Evolutionary conservation across 1,139 yeast genomes (phyloP).

Genomic region (Blastobotrys arbuscula): DNA sequence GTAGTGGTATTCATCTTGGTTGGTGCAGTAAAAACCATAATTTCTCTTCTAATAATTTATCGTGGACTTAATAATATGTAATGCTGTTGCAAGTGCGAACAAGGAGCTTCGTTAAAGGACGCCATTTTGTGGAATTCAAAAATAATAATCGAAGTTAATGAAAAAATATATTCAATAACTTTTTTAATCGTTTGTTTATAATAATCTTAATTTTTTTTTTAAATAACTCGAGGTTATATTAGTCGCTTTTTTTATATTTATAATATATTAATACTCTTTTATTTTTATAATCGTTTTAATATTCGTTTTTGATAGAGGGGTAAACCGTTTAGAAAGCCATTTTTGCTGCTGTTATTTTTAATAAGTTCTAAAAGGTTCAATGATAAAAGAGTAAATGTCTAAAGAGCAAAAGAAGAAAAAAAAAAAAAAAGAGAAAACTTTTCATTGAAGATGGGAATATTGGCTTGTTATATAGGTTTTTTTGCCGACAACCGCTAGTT

Average conservation of each 20-base stretch:
- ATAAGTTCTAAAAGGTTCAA: slow-evolving; percentile 6
- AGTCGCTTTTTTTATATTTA: neutral
- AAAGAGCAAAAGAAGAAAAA: neutral
- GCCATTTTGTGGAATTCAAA: slow-evolving; percentile 8
- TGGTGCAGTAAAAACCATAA: slow-evolving; percentile 12
- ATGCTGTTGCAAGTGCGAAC: slow-evolving; percentile 10
- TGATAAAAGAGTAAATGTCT: neutral
- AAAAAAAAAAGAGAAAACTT: slow-evolving; percentile 6
- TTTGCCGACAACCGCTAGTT: no score
- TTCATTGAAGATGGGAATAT: neutral
- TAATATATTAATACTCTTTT: neutral
- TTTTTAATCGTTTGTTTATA: slow-evolving; percentile 3
- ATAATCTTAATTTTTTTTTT: neutral
- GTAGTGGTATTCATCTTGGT: slow-evolving; percentile 2
- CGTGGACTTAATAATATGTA: slow-evolving; percentile 2
- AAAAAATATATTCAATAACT: slow-evolving; percentile 8
- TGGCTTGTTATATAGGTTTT: neutral
- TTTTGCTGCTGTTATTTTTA: slow-evolving; percentile 8
- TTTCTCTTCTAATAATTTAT: slow-evolving; percentile 1
- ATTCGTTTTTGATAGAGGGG: slow-evolving; percentile 5
- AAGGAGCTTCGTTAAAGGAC: slow-evolving; percentile 11
- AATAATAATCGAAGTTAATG: slow-evolving; percentile 7
- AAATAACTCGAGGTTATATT: slow-evolving; percentile 3
- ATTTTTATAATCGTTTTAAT: slow-evolving; percentile 1
- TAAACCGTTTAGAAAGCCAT: slow-evolving; percentile 16